These are phyloP conservation scores for Alloascoidea hylecoeti DNA, from an alignment of 805 yeast species.

Conservation along the genomic window DNA sequence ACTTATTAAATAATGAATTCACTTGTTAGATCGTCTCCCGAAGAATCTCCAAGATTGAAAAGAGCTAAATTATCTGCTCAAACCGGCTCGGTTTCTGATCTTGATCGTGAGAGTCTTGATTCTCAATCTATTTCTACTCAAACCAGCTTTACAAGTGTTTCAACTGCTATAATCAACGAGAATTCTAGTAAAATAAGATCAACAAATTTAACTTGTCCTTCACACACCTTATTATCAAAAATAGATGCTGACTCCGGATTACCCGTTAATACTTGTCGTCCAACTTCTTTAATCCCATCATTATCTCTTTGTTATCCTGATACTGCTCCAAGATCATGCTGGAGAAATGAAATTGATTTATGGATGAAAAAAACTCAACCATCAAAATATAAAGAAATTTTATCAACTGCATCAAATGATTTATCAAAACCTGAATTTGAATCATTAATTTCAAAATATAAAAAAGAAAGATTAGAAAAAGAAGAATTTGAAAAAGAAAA, in stretches of 20 bases:
- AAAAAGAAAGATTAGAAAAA: not conserved
- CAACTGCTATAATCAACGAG: no score
- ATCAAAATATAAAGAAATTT: constrained; percentile 11
- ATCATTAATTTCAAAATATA: not conserved
- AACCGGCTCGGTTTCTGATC: no score
- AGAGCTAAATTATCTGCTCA: no score
- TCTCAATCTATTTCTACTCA: no score
- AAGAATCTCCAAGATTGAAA: no score
- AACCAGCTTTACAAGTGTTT: no score
- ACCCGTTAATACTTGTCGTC: not conserved
- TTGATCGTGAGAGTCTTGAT: no score
- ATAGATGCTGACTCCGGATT: not conserved
- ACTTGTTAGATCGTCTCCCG: no score
- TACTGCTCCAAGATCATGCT: constrained; percentile 20
- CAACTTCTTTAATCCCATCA: not conserved
- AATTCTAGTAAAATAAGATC: no score
- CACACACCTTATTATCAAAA: no score
- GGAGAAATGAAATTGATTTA: constrained; percentile 21
- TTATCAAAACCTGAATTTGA: not conserved
- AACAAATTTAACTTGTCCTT: no score
- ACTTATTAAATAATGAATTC: no score
- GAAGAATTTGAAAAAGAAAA: not conserved
- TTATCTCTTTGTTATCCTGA: constrained; percentile 19
- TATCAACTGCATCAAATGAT: constrained; percentile 6
- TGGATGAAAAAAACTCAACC: constrained; percentile 20